Conservation (phyloP, 345 rosid species). For the Camelina neglecta region DNA sequence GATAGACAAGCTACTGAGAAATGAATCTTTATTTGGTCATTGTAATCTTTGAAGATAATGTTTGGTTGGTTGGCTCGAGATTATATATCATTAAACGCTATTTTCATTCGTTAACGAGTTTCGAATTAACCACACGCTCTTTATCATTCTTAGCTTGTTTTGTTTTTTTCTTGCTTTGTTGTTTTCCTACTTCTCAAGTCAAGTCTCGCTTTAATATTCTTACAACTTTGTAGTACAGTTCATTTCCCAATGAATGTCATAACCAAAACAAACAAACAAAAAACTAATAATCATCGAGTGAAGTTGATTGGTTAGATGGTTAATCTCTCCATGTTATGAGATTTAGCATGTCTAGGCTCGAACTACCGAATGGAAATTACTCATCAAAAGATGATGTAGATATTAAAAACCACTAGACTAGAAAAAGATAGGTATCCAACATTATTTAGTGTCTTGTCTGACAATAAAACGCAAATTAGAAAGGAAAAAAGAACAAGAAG, state of each 20-base stretch:
- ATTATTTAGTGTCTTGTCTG: neutral
- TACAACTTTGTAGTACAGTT: neutral
- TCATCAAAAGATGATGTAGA: neutral
- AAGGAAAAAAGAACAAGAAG: neutral
- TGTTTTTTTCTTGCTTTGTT: neutral
- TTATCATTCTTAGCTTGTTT: neutral
- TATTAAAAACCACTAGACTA: neutral
- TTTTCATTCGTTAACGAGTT: neutral
- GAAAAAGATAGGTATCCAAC: neutral
- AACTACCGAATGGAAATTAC: neutral
- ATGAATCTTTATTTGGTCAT: neutral
- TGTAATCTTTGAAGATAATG: constrained; percentile 26
- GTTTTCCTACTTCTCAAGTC: neutral
- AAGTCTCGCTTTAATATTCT: neutral
- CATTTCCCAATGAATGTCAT: neutral
- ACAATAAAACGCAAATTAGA: neutral
- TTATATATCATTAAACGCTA: neutral
- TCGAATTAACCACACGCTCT: too few relatives aligned
- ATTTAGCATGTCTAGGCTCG: neutral
- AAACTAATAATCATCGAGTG: neutral
- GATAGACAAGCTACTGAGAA: neutral
- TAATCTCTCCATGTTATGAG: neutral
- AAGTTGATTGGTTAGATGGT: neutral
- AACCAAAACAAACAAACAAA: neutral
- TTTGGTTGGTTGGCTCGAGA: constrained; percentile 29